phyloP scores from a whole-genome alignment of 495 filamentous ascomycete genomes.

The Aspergillus haitiensis region DNA sequence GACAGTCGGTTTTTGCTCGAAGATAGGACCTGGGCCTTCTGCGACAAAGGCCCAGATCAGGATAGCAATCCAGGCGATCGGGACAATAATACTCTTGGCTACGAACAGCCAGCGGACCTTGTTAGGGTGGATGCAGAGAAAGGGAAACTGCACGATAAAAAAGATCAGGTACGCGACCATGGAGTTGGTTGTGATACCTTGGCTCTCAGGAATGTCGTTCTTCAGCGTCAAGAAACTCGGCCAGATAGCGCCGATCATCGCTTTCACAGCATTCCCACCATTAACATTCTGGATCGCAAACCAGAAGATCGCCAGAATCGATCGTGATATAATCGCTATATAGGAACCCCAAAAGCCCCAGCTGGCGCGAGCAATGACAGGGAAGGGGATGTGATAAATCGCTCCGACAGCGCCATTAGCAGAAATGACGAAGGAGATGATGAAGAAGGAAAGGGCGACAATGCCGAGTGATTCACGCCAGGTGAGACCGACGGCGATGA shows the following conservation, averaged over 20 bases:
- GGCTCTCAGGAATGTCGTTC: slow-evolving; percentile 54
- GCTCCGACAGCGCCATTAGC: slow-evolving; percentile 64
- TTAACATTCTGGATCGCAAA: slow-evolving; percentile 69
- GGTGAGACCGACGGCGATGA: slow-evolving; percentile 61
- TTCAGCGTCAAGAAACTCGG: slow-evolving; percentile 57
- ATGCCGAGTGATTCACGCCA: slow-evolving; percentile 62
- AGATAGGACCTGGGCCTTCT: slow-evolving; percentile 35
- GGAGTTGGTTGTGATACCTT: slow-evolving; percentile 64
- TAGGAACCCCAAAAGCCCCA: slow-evolving; percentile 73
- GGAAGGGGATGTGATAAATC: slow-evolving; percentile 66
- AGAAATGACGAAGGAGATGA: slow-evolving; percentile 62
- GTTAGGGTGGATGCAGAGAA: slow-evolving; percentile 49
- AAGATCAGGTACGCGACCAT: slow-evolving; percentile 67
- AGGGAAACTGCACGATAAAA: slow-evolving; percentile 47
- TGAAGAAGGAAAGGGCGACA: slow-evolving; percentile 61
- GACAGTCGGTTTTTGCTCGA: slow-evolving; percentile 36
- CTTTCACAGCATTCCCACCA: slow-evolving; percentile 62
- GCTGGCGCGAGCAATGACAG: slow-evolving; percentile 62
- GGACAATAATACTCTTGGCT: slow-evolving; percentile 47
- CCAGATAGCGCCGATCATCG: slow-evolving; percentile 70
- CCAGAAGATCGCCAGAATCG: slow-evolving; percentile 71
- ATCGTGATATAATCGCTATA: slow-evolving; percentile 65
- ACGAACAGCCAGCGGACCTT: slow-evolving; percentile 48
- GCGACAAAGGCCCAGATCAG: slow-evolving; percentile 51
- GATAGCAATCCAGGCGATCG: slow-evolving; percentile 48